phyloP scores from a whole-genome alignment of 108 stramenopile species.

The Fistulifera solaris region DNA sequence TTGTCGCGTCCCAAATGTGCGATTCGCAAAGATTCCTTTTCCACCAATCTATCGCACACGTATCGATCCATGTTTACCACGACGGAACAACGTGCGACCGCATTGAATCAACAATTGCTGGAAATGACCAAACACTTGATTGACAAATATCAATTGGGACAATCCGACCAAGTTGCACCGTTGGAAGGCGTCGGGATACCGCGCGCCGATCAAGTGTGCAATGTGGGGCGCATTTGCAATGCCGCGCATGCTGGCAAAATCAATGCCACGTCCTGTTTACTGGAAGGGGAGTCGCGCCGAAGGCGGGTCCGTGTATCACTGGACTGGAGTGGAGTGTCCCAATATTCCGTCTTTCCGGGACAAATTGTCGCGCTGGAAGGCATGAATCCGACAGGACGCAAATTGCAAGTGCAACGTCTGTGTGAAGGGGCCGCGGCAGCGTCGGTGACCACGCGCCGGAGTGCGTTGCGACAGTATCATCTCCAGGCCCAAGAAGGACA shows the following conservation, averaged over 20 bases:
- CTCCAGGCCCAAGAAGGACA: conserved; percentile 34
- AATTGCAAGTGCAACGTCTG: conserved; percentile 62
- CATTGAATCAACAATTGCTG: conserved; percentile 64
- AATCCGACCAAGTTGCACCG: conserved; percentile 17
- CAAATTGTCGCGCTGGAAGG: conserved; percentile 95
- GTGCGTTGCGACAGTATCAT: conserved; percentile 41
- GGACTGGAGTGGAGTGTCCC: too few species aligned
- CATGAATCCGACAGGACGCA: conserved; percentile 77
- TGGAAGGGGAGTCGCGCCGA: conserved; percentile 86
- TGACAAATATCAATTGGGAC: conserved; percentile 31
- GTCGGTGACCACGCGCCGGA: conserved; percentile 27
- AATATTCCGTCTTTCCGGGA: conserved; percentile 93
- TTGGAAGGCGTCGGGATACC: conserved; percentile 85
- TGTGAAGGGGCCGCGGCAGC: conserved; percentile 51
- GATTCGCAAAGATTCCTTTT: conserved; percentile 15
- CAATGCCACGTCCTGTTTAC: conserved; percentile 74
- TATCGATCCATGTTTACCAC: conserved; percentile 94
- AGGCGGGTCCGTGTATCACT: conserved; percentile 75
- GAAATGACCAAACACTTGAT: conserved; percentile 49
- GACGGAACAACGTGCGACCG: conserved; percentile 64
- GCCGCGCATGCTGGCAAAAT: conserved; percentile 87
- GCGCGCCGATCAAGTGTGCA: conserved; percentile 68
- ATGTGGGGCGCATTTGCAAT: conserved; percentile 89
- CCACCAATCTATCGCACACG: conserved; percentile 22
- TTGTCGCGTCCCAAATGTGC: conserved; percentile 9